Evolutionary conservation across 345 rosid genomes (phyloP).

Genomic region (Eucalyptus pumila): DNA sequence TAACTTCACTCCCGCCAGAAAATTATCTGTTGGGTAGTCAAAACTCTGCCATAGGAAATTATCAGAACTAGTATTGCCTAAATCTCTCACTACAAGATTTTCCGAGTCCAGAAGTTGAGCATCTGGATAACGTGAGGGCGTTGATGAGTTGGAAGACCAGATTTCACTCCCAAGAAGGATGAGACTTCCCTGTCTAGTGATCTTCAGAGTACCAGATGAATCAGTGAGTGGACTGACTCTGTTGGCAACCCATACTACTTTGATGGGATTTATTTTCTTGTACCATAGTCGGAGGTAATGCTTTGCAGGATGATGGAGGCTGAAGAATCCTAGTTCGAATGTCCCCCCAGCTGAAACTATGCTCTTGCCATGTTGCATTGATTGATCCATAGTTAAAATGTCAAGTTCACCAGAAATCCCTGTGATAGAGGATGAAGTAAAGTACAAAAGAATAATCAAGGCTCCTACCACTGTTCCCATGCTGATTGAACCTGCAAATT

Average conservation of each 20-base stretch:
- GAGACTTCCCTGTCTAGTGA: conserved; percentile 1
- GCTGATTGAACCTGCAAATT: not conserved
- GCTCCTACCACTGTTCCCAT: not conserved
- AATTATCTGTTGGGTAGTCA: conserved; percentile 21
- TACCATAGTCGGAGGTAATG: conserved; percentile 5
- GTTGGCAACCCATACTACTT: conserved; percentile 6
- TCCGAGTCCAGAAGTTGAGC: conserved; percentile 24
- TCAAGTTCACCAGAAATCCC: not conserved
- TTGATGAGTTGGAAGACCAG: conserved; percentile 24
- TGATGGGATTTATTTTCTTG: not conserved
- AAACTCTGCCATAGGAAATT: conserved; percentile 39
- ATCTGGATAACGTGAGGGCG: not conserved
- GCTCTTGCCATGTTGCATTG: not conserved
- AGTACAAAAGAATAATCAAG: not conserved
- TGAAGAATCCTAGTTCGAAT: conserved; percentile 11
- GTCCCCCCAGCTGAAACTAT: conserved; percentile 1
- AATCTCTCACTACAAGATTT: conserved; percentile 22
- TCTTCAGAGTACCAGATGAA: not conserved
- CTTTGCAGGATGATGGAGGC: not conserved
- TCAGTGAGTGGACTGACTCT: not conserved
- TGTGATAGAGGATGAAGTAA: not conserved
- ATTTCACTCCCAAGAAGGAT: conserved; percentile 1
- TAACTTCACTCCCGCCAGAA: conserved; percentile 30
- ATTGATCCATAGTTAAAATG: not conserved
- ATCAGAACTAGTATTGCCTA: not conserved